phyloP scores from a whole-genome alignment of 2,329 filamentous ascomycete genomes.

The Fusarium longipes region DNA sequence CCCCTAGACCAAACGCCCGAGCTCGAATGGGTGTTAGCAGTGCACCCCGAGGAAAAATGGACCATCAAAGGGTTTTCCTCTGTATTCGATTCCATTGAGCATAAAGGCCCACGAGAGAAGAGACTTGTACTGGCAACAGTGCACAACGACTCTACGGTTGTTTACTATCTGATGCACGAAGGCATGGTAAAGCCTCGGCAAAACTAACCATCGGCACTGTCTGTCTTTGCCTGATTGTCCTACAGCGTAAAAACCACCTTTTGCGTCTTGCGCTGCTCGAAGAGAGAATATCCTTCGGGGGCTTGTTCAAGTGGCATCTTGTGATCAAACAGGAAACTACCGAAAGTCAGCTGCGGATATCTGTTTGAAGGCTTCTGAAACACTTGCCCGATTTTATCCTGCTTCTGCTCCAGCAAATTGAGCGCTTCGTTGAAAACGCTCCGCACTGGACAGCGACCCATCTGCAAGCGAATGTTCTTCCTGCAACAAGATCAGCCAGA shows the following conservation, averaged over 20 bases:
- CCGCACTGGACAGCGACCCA: conserved; percentile 81
- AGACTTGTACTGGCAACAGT: conserved; percentile 78
- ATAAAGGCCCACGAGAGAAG: conserved; percentile 66
- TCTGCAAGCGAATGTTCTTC: conserved; percentile 79
- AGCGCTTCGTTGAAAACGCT: conserved; percentile 76
- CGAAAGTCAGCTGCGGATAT: conserved; percentile 11
- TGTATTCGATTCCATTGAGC: conserved; percentile 73
- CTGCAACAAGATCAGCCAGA: conserved; percentile 51
- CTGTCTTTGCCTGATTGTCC: background rate
- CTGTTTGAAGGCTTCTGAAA: background rate
- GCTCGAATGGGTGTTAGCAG: conserved; percentile 81
- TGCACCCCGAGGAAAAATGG: conserved; percentile 79
- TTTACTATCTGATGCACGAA: conserved; percentile 87
- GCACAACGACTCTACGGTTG: conserved; percentile 83
- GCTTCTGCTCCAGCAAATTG: conserved; percentile 71
- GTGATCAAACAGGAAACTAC: conserved; percentile 80
- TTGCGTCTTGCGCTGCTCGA: conserved; percentile 78
- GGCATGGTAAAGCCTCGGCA: conserved; percentile 88
- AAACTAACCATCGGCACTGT: conserved; percentile 63
- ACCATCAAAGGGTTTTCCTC: conserved; percentile 72
- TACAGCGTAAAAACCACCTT: conserved; percentile 76
- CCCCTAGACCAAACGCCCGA: conserved; percentile 64
- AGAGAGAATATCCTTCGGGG: conserved; percentile 75
- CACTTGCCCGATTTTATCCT: conserved; percentile 72
- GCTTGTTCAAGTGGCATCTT: conserved; percentile 77